Percentiles rank a stretch among this genome's conserved stretches.
Conservation (phyloP, 2,329 filamentous ascomycete genomes). For the Colletotrichum chlorophyti region DNA sequence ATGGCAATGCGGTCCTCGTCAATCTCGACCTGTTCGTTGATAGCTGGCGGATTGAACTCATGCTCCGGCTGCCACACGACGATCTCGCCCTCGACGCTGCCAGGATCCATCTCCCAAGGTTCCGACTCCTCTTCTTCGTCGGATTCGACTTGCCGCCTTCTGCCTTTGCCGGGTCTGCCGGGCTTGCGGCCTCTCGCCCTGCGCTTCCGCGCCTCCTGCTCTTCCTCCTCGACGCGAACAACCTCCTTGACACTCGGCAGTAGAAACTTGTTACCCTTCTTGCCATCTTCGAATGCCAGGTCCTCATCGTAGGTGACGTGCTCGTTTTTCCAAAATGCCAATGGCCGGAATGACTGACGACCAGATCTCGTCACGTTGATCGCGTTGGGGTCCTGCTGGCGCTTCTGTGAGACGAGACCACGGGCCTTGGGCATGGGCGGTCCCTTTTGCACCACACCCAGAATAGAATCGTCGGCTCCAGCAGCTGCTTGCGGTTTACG, state of each 20-base stretch:
- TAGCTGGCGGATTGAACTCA: conserved; percentile 56
- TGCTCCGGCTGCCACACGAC: conserved; percentile 68
- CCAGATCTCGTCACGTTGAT: conserved; percentile 75
- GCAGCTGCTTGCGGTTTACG: conserved; percentile 47
- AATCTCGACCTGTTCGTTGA: conserved; percentile 59
- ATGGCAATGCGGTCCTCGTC: conserved; percentile 64
- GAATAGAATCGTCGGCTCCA: conserved; percentile 51
- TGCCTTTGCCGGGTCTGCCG: conserved; percentile 35
- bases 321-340: conserved; percentile 90
- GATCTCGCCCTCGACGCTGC: conserved; percentile 68
- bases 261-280: conserved; percentile 55
- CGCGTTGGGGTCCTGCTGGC: conserved; percentile 54
- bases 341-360: conserved; percentile 76
- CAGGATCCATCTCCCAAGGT: conserved; percentile 75
- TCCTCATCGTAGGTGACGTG: conserved; percentile 73
- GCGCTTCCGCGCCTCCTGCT: conserved; percentile 37
- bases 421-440: conserved; percentile 63
- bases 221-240: conserved; percentile 73
- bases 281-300: conserved; percentile 52
- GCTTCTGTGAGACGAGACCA: conserved; percentile 60
- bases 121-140: conserved; percentile 65
- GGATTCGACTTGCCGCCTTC: conserved; percentile 42
- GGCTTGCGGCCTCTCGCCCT: conserved; percentile 35
- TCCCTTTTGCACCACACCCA: conserved; percentile 56
- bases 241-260: conserved; percentile 78